Percentiles rank a stretch among this genome's conserved stretches.
These are phyloP conservation scores for Saccharum spontaneum DNA, from an alignment of 176 grass and related monocot species.

Conservation along the genomic window DNA sequence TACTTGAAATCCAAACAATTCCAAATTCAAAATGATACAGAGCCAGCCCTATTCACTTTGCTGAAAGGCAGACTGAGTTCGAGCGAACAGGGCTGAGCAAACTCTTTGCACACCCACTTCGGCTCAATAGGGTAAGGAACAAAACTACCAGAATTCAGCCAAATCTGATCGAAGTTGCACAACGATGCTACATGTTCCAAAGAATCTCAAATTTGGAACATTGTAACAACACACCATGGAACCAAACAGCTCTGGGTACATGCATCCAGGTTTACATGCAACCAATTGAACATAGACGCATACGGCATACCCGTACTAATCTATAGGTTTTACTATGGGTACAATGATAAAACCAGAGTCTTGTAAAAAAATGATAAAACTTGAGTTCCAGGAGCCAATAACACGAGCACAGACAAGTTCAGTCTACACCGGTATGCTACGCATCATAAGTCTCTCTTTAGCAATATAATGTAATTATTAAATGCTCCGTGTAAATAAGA, in stretches of 20 bases:
- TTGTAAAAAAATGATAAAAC: background rate
- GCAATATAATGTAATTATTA: conserved; percentile 6
- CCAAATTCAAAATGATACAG: too few species aligned
- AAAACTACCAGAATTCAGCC: background rate
- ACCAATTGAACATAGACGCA: background rate
- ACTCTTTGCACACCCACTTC: background rate
- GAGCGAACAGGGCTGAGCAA: too few species aligned
- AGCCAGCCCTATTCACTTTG: too few species aligned
- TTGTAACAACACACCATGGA: too few species aligned
- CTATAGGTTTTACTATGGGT: background rate
- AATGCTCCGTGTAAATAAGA: conserved; percentile 2
- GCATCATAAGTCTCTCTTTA: background rate
- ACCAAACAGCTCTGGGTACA: too few species aligned
- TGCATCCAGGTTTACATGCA: background rate
- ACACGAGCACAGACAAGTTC: background rate
- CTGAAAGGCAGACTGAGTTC: too few species aligned
- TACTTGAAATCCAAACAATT: too few species aligned
- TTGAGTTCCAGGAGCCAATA: background rate
- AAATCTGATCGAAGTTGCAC: background rate
- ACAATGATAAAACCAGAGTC: background rate
- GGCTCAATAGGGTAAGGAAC: background rate
- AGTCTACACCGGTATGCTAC: background rate
- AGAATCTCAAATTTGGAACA: background rate
- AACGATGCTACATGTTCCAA: background rate
- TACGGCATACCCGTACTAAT: background rate